Evolutionary conservation across 2,329 filamentous ascomycete genomes (phyloP), one percentile per base, ranked within the genome.

Genomic region (Pseudopithomyces chartarum): DNA sequence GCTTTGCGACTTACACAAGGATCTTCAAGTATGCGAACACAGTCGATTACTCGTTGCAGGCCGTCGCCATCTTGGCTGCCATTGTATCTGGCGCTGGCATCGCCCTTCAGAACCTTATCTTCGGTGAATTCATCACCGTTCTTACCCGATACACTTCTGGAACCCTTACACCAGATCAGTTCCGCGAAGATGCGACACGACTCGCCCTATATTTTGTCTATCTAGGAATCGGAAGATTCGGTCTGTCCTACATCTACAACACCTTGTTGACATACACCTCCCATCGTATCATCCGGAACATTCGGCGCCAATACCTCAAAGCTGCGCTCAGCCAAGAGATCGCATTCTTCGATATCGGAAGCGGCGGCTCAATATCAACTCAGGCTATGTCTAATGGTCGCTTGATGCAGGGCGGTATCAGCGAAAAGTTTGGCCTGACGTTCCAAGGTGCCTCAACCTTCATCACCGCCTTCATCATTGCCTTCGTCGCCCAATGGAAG

Each of bases 391-490:
- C 53, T 92, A 97, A 13, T 13, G 32, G 32, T 13, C 32, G 32
- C 7, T 7, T 13, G 7, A 13, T 33, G 7, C 32, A 33, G 74
- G 91, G 96, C 64, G 93, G 91, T 57, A 39, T 39, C 36, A 12
- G 10, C 10, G 36, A 39, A n/a, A 39, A 60, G 39, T 52, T 58
- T 13, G 40, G 51, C 7, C 33, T 62, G 7, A 49, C 53, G 7
- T 26, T 58, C 13, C 50, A 53, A 12, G 32, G 57, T 10, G 6
- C 52, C 6, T 55, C 60, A 12, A 54, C 57, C 6, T 97, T 97
- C 69, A 77, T 95, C 56, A 87, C 92, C 0, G 92, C 92, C 17
- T 97, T 97, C 65, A 79, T 97, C 56, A 95, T 97, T 65, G 91
- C 89, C n/a, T n/a, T n/a, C n/a, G n/a, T n/a, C n/a, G n/a, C n/a